Base-by-base conservation (phyloP, 768 basidiomycete species). In the Tephrocybe sp. region DNA sequence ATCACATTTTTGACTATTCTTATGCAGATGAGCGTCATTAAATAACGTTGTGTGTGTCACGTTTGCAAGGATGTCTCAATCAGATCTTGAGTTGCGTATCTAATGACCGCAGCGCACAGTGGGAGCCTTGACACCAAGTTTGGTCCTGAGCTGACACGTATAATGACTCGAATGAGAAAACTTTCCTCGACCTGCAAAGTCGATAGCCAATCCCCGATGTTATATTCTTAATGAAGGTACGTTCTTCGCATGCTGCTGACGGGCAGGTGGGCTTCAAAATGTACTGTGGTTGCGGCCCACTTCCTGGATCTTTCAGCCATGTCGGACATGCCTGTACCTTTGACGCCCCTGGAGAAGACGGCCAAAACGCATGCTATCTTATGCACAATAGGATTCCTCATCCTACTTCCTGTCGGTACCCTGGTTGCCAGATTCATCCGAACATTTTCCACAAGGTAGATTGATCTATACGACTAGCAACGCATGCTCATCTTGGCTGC, bases 341-440 rank as follows among this genome's bases (percentile, higher is more conserved):
- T 71, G 36, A 43, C 36, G 1, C 44, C 61, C 13, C n/a, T 68
- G 9, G 75, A 79, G 54, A 55, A 55, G 43, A 61, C 64, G 28
- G 69, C 68, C 12, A 70, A 62, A 47, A 73, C 62, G 25, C 84
- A 87, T 62, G 84, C 74, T 19, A 63, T 79, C 30, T 65, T 84
- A 9, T 76, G 73, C 54, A 61, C 75, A 0, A 64, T 72, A 27
- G 84, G 80, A 16, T 59, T 61, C 34, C 64, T 85, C 40, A 64
- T 84, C 42, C 56, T 86, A 15, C 71, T 87, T 8, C 84, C 84
- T 3, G 49, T 79, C 25, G 83, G 84, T n/a, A 74, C 71, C 9
- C 65, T 86, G 53, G 64, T 82, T 35, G 77, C 79, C 22, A 73
- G 83, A 51, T 83, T 76, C 54, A 60, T 72, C 12, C 72, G 83